phyloP scores from a whole-genome alignment of 305 asterid genomes.

The Fraxinus velutina region DNA sequence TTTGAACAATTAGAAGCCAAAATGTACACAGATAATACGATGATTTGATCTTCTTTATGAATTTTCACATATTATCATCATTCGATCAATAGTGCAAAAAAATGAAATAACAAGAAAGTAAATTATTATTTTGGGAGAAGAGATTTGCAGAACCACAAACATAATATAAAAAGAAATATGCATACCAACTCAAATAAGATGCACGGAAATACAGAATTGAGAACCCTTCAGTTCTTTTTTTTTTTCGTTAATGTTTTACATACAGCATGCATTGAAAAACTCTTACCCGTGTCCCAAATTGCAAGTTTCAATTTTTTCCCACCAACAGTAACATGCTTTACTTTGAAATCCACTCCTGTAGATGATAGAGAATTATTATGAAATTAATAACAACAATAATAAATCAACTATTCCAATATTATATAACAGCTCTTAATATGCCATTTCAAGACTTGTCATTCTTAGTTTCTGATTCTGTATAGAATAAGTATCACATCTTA shows the following conservation, averaged over 20 bases:
- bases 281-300: constrained; percentile 93
- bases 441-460: not conserved
- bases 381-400: not conserved
- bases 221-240: not conserved
- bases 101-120: not conserved
- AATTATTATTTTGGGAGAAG: not conserved
- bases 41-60: not conserved
- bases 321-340: constrained; percentile 73
- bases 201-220: not conserved
- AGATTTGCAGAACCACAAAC: constrained; percentile 1
- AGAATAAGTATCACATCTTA: not conserved
- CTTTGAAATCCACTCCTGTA: constrained; percentile 69
- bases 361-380: constrained; percentile 3
- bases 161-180: not conserved
- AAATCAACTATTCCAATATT: constrained; percentile 4
- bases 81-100: not conserved
- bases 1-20: not conserved
- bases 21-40: not conserved
- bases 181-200: not conserved
- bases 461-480: not conserved
- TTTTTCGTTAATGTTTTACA: not conserved
- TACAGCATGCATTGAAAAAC: not conserved
- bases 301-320: constrained; percentile 96
- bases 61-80: not conserved
- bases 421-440: not conserved